These are phyloP conservation scores for Raphanus hybrid DNA, from an alignment of 441 rosid species.

Conservation along the genomic window DNA sequence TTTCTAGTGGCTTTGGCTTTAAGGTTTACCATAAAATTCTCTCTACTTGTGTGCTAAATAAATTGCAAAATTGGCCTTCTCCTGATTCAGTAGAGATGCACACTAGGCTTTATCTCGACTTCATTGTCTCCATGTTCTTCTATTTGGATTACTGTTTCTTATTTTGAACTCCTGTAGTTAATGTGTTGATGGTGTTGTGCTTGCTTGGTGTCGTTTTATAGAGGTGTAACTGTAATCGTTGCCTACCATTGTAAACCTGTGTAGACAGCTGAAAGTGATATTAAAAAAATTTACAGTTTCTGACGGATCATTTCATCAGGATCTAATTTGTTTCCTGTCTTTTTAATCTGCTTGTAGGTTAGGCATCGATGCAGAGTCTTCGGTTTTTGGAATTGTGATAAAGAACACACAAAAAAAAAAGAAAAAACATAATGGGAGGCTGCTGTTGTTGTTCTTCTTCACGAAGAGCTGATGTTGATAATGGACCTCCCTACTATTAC, in stretches of 20 bases:
- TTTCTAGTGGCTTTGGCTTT: background rate
- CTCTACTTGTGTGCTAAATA: background rate
- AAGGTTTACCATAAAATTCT: background rate
- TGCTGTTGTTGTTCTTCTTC: slow-evolving; percentile 87
- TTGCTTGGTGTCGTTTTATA: background rate
- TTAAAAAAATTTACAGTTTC: slow-evolving; percentile 22
- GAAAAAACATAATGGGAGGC: slow-evolving; percentile 76
- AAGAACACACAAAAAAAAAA: slow-evolving; percentile 1
- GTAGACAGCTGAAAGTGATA: background rate
- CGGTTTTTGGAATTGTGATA: slow-evolving; percentile 21
- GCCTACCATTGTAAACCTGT: background rate
- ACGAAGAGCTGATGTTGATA: slow-evolving; percentile 54
- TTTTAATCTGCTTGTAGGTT: slow-evolving; percentile 36
- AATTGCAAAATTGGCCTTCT: background rate
- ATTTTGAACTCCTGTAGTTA: too few relatives aligned
- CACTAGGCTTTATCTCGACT: too few relatives aligned
- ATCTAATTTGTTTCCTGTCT: slow-evolving; percentile 28
- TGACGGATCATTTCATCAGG: background rate
- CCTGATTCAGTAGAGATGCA: too few relatives aligned
- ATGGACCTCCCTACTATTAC: slow-evolving; percentile 57
- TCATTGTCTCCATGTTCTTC: background rate
- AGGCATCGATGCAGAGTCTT: slow-evolving; percentile 32
- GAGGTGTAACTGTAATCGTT: too few relatives aligned
- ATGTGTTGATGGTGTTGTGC: background rate
- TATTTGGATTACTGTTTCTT: too few relatives aligned